Base-by-base conservation (phyloP, 1,284 basidiomycete species). In the Cronartium quercuum region DNA sequence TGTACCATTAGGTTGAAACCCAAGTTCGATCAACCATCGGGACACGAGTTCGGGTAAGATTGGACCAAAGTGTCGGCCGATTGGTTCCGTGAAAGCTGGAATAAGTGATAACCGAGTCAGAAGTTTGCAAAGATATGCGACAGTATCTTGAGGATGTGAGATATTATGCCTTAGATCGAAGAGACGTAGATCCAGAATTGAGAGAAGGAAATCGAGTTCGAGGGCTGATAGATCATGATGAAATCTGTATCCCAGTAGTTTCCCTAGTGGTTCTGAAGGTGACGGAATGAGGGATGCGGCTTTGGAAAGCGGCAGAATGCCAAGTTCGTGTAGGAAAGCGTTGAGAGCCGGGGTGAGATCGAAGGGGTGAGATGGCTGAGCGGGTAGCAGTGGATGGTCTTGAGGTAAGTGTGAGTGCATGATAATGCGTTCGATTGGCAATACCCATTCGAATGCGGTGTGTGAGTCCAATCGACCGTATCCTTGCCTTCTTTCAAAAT, bases 31-130 rank as follows among this genome's bases (percentile, higher is more conserved):
- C 24, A 75, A 44, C 71, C 71, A 75, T 40, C 64, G 65, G 13
- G 73, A 62, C 15, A 42, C 73, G 2, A 75, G 21, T 63, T 75
- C 66, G 24, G 73, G 65, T 37, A 75, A 34, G 24, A 75, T 62
- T 38, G 73, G 60, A 35, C 55, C 10, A 24, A 75, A 75, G 44
- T 67, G 35, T 37, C 37, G 24, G n/a, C 65, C 57, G 24, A 75
- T 58, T 41, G 58, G 44, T 13, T 40, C 34, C 34, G 73, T 75
- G 37, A 75, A 75, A 5, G 73, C 47, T 51, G 57, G 58, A n/a
- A 63, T 24, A 9, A 75, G 66, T 34, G 73, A 41, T 1, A 75
- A 40, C 38, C 58, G 66, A 44, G 57, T 40, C 12, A 75, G 65
- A 10, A 68, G 47, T 10, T 67, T 24, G 13, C 66, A 41, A 10